Base-by-base conservation (phyloP, 2,329 filamentous ascomycete genomes). In the Claviceps sp. region DNA sequence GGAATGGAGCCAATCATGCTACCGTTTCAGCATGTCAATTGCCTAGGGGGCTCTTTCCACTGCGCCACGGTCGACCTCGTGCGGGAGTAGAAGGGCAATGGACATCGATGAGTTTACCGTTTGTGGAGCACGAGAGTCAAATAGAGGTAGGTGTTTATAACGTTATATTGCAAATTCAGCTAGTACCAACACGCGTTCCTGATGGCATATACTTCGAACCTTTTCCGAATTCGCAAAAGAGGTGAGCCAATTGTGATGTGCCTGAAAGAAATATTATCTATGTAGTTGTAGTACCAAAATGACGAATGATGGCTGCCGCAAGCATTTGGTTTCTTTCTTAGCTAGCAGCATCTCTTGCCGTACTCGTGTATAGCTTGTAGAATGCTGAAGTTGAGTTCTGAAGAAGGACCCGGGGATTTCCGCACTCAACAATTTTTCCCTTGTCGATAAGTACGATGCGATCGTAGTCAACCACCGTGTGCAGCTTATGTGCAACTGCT, bases 391-490 rank as follows among this genome's bases (percentile, higher is more conserved):
- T 38, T 1, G 54, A 11, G 10, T 45, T 39, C 1, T 26, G 34
- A 7, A 58, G 46, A 40, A 58, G 52, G 3, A 53, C 56, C 19
- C 46, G 34, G 1, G 57, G 56, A 14, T 52, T 57, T 8, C 56
- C 57, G 3, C 47, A 40, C 47, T 86, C 83, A 19, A 78, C 73
- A 0, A 80, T 79, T 47, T 65, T 68, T 0, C 83, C 82, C 42
- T 81, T 80, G 63, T 87, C 82, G 3, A 83, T 82, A 58, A 87
- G 84, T 5, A 85, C 81, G 16, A 87, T 68, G 19, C 64, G 67
- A 58, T 80, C 76, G 60, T 73, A 76, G 54, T 73, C 71, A 43
- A 73, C 64, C 40, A 78, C 72, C 3, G 73, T 74, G 6, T 68
- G 63, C n/a, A 72, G 56, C 22, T 69, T 65, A 55, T 73, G 70